Evolutionary conservation across 306 rosid species (phyloP).

Genomic region (Cajanus cajan): DNA sequence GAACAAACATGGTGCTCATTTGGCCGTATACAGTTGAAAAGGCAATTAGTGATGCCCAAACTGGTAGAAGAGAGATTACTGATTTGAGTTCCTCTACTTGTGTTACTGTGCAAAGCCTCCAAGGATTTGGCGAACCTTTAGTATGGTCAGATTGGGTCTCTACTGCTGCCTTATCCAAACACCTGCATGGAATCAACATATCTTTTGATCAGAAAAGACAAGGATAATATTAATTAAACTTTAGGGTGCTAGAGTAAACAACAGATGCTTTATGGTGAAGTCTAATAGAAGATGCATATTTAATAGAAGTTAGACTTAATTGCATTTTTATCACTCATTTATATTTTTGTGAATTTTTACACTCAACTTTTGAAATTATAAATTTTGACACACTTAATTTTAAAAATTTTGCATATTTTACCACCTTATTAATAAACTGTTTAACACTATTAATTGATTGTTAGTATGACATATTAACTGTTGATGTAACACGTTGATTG

Average conservation of each 20-base stretch:
- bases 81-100: slow-evolving; percentile 85
- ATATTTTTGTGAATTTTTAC: too few species aligned
- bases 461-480: too few species aligned
- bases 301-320: neutral
- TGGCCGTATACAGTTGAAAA: slow-evolving; percentile 77
- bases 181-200: slow-evolving; percentile 44
- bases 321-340: too few species aligned
- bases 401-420: too few species aligned
- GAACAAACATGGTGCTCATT: slow-evolving; percentile 85
- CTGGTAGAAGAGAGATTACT: slow-evolving; percentile 59
- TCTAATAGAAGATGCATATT: neutral
- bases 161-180: slow-evolving; percentile 79
- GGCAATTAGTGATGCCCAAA: slow-evolving; percentile 81
- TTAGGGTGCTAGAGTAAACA: neutral
- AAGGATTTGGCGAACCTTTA: slow-evolving; percentile 44
- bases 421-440: too few species aligned
- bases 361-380: too few species aligned
- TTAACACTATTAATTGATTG: too few species aligned
- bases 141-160: slow-evolving; percentile 36
- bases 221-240: neutral
- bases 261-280: neutral
- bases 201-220: neutral
- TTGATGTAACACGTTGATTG: too few species aligned
- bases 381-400: too few species aligned
- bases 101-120: slow-evolving; percentile 85